These are phyloP conservation scores for Retiboletus flavoniger DNA, from an alignment of 1,284 basidiomycete species.

Conservation along the genomic window DNA sequence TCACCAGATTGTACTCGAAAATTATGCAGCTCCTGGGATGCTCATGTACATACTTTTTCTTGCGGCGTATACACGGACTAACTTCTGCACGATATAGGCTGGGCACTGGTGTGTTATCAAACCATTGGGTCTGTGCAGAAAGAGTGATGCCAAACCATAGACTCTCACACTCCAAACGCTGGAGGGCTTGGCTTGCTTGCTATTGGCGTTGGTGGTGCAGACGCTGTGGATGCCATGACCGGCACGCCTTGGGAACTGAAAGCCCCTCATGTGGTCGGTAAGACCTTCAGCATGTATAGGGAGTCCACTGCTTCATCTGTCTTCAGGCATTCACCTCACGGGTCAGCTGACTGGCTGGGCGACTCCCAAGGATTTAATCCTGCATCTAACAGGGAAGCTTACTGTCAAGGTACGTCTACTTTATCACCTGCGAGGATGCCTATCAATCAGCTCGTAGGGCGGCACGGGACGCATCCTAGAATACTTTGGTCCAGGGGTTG, in stretches of 20 bases:
- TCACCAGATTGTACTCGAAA: slow-evolving; percentile 98
- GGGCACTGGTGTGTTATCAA: slow-evolving; percentile 58
- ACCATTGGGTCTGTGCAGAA: not conserved
- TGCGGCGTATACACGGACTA: slow-evolving; percentile 10
- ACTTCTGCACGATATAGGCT: slow-evolving; percentile 47
- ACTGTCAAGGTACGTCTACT: slow-evolving; percentile 76
- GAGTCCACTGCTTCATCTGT: not conserved
- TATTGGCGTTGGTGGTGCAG: slow-evolving; percentile 97
- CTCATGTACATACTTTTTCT: slow-evolving; percentile 57
- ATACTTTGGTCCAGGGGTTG: slow-evolving; percentile 96
- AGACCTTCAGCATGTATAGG: slow-evolving; percentile 19
- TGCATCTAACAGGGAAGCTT: slow-evolving; percentile 91
- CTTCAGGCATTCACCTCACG: slow-evolving; percentile 74
- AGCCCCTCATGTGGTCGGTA: slow-evolving; percentile 86
- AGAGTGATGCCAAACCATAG: slow-evolving; percentile 41
- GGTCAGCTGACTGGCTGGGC: slow-evolving; percentile 91
- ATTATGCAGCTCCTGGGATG: slow-evolving; percentile 90
- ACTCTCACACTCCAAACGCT: slow-evolving; percentile 98
- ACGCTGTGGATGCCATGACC: slow-evolving; percentile 98
- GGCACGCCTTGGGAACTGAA: slow-evolving; percentile 98
- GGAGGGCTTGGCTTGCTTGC: slow-evolving; percentile 97
- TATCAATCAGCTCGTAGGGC: slow-evolving; percentile 50
- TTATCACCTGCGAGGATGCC: not conserved
- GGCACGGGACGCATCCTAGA: slow-evolving; percentile 97
- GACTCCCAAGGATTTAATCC: slow-evolving; percentile 95